These are phyloP conservation scores for Grigorovia yakushimaensis DNA, from an alignment of 805 yeast genomes.

Conservation along the genomic window DNA sequence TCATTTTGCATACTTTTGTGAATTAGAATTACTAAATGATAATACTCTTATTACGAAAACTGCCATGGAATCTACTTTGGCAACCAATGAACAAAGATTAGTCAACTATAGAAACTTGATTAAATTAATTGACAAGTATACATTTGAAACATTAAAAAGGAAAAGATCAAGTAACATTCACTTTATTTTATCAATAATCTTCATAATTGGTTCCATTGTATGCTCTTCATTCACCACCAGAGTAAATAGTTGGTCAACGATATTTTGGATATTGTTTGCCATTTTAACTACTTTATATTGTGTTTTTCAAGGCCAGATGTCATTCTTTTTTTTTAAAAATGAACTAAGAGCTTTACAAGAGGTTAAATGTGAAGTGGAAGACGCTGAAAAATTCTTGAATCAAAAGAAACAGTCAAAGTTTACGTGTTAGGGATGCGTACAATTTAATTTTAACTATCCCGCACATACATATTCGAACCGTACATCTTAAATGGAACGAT, in stretches of 20 bases:
- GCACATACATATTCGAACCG: too few species aligned
- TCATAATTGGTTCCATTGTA: not conserved
- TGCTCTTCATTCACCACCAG: not conserved
- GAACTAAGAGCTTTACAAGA: not conserved
- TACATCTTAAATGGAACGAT: too few species aligned
- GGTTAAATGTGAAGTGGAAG: not conserved
- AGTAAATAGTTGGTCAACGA: not conserved
- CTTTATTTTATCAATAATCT: too few species aligned
- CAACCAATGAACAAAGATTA: not conserved
- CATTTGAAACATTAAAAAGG: not conserved
- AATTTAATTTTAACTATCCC: too few species aligned
- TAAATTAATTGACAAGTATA: not conserved
- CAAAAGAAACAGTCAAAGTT: not conserved
- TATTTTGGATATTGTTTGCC: not conserved
- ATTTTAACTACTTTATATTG: not conserved
- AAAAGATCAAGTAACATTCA: too few species aligned
- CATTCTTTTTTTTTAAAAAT: too few species aligned
- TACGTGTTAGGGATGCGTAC: too few species aligned
- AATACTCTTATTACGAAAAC: conserved; percentile 10
- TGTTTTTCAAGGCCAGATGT: not conserved
- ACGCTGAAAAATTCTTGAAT: not conserved
- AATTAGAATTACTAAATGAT: conserved; percentile 26
- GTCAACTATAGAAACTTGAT: not conserved
- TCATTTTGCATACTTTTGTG: conserved; percentile 72
- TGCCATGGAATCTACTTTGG: conserved; percentile 30